phyloP scores from a whole-genome alignment of 495 filamentous ascomycete genomes.

The Xylaria flabelliformis region DNA sequence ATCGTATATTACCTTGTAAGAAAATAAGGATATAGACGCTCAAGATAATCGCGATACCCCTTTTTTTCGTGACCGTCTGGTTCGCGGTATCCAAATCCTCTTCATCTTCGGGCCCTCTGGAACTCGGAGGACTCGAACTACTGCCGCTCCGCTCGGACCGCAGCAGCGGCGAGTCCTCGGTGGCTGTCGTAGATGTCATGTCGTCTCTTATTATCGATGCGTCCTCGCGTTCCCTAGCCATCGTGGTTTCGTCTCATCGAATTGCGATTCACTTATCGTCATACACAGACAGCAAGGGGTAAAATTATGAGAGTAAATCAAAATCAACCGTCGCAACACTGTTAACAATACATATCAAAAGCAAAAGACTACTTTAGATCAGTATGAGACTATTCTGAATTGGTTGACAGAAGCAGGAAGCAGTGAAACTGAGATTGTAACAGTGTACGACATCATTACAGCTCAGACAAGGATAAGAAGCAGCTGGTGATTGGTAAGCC shows the following conservation, averaged over 20 bases:
- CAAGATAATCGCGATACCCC: constrained; percentile 44
- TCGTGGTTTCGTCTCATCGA: background rate
- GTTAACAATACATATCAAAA: too few relatives aligned
- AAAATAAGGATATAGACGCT: constrained; percentile 56
- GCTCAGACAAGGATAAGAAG: background rate
- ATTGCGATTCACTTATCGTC: background rate
- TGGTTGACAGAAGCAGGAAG: background rate
- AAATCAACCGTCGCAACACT: too few relatives aligned
- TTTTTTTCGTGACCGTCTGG: constrained; percentile 34
- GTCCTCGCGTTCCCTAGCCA: background rate
- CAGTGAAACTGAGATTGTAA: background rate
- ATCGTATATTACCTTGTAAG: constrained; percentile 51
- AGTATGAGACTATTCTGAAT: background rate
- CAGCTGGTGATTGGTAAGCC: constrained; percentile 11
- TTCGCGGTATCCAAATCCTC: constrained; percentile 38
- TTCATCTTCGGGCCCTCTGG: background rate
- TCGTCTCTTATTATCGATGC: background rate
- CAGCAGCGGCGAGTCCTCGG: constrained; percentile 50
- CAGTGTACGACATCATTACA: background rate
- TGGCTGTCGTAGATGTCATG: background rate
- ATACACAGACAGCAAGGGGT: background rate
- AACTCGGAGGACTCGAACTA: background rate
- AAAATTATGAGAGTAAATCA: too few relatives aligned
- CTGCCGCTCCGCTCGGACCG: constrained; percentile 34
- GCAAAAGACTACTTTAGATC: background rate